Evolutionary conservation across 2,329 filamentous ascomycete species (phyloP).

Genomic region (Zymoseptoria crescenta): DNA sequence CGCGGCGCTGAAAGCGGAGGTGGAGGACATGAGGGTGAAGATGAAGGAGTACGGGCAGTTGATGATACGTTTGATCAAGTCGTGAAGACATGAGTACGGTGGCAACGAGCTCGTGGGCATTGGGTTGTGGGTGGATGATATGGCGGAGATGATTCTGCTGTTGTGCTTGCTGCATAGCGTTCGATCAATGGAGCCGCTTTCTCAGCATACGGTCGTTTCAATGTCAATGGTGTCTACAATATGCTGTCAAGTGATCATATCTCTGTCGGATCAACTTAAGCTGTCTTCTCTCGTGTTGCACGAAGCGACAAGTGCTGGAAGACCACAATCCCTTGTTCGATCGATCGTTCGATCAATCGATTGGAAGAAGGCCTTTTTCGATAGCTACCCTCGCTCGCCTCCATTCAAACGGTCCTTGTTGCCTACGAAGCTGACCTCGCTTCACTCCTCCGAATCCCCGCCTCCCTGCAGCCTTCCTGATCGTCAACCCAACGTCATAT

Average conservation of each 20-base stretch:
- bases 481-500: background rate
- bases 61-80: background rate
- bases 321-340: background rate
- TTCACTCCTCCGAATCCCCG: background rate
- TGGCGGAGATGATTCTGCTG: background rate
- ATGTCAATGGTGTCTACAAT: background rate
- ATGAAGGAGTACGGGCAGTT: background rate
- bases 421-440: background rate
- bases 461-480: background rate
- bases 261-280: too few relatives aligned
- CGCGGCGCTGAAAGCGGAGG: background rate
- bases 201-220: background rate
- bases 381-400: background rate
- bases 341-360: too few relatives aligned
- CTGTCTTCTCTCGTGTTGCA: background rate
- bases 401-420: background rate
- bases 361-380: too few relatives aligned
- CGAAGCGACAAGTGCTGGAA: background rate
- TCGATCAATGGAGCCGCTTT: background rate
- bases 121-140: background rate
- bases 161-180: background rate
- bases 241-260: too few relatives aligned
- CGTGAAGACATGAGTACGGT: background rate
- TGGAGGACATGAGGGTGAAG: background rate
- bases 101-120: background rate